These are phyloP conservation scores for Ustilago loliicola DNA, from an alignment of 1,284 basidiomycete species.

Conservation along the genomic window DNA sequence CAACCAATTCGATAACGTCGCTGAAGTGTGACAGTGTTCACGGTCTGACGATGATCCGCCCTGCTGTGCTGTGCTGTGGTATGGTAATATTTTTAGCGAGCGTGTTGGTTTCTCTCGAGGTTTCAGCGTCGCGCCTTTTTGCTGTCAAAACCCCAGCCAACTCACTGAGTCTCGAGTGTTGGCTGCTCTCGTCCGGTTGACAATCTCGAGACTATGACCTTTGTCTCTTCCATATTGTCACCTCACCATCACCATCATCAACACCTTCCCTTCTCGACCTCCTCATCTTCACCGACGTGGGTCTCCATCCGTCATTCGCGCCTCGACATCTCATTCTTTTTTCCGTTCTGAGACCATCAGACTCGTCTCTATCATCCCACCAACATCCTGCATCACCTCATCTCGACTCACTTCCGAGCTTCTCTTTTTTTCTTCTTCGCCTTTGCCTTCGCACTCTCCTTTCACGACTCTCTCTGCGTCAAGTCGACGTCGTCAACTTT, in stretches of 20 bases:
- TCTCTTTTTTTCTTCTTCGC: not conserved
- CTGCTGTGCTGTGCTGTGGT: not conserved
- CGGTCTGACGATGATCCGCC: too few species aligned
- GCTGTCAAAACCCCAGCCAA: not conserved
- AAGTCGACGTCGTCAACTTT: too few species aligned
- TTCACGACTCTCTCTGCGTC: too few species aligned
- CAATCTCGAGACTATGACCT: not conserved
- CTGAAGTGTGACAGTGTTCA: too few species aligned
- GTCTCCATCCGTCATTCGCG: not conserved
- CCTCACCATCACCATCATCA: slow-evolving; percentile 6
- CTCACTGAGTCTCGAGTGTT: not conserved
- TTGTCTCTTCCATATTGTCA: not conserved
- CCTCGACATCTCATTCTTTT: too few species aligned
- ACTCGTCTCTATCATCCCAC: not conserved
- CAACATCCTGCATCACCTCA: not conserved
- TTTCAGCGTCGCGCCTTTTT: not conserved
- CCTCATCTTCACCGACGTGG: not conserved
- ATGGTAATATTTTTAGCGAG: not conserved
- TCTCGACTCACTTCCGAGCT: not conserved
- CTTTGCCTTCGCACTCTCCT: not conserved
- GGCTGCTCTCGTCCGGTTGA: slow-evolving; percentile 5
- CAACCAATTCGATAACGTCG: not conserved
- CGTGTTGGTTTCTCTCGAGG: slow-evolving; percentile 1
- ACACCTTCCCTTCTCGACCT: not conserved
- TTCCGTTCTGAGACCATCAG: not conserved